Evolutionary conservation across 2,329 filamentous ascomycete species (phyloP).

Genomic region (Neophaeococcomyces aloes): DNA sequence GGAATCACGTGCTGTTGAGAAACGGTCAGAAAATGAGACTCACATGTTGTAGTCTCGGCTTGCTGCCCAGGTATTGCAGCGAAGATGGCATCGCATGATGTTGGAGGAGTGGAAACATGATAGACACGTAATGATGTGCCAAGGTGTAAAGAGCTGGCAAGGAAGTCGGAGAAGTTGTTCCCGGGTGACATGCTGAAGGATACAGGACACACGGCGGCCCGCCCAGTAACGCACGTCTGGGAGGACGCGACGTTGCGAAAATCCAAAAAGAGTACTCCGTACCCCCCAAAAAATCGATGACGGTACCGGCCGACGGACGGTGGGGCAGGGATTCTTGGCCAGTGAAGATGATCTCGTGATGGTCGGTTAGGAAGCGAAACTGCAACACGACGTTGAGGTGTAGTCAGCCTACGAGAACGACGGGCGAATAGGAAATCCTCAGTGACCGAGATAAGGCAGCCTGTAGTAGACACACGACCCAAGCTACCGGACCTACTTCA

Average conservation of each 20-base stretch:
- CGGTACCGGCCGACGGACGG: neutral
- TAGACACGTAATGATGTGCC: conserved; percentile 57
- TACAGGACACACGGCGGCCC: neutral
- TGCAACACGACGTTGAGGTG: neutral
- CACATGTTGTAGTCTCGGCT: conserved; percentile 70
- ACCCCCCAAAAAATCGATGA: too few relatives aligned
- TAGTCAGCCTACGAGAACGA: neutral
- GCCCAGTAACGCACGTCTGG: neutral
- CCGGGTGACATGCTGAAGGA: neutral
- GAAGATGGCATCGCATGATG: conserved; percentile 63
- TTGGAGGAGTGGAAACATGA: conserved; percentile 79
- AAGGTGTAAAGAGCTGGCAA: conserved; percentile 16
- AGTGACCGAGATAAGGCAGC: too few relatives aligned
- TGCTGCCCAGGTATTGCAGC: conserved; percentile 61
- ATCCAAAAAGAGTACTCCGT: too few relatives aligned
- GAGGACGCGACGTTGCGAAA: too few relatives aligned
- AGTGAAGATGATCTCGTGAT: neutral
- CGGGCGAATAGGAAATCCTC: neutral
- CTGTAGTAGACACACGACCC: too few relatives aligned
- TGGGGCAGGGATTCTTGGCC: neutral
- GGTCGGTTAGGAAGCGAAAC: conserved; percentile 3
- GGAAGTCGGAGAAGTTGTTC: conserved; percentile 3
- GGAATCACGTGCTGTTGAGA: conserved; percentile 29
- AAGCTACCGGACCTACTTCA: too few relatives aligned
- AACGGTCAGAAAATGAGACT: conserved; percentile 66